Evolutionary conservation across 805 yeast genomes (phyloP), one percentile per base, ranked within the genome.

Genomic region (Lachancea fermentati): DNA sequence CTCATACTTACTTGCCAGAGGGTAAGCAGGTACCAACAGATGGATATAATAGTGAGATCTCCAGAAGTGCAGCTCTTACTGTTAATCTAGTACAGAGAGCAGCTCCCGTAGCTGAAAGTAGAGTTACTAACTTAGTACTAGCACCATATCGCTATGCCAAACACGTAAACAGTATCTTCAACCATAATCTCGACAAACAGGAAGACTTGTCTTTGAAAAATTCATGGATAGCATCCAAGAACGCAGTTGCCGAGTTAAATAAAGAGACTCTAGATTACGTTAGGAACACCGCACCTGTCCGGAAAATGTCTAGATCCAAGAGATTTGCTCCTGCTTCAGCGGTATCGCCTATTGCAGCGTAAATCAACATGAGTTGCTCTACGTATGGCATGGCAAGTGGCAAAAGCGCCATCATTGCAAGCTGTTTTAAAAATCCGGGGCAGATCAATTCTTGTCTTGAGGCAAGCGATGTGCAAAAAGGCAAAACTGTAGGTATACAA

Each of bases 11-110:
- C 47, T 65, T 75, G 28, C 82, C 84, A 14, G 63, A 62, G n/a
- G 63, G 63, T 15, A 62, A 63, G 43, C 52, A 58, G 16, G 71
- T 75, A 4, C 51, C 71, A 9, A 57, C 66, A 9, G 72, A 72
- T 12, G 67, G 64, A 3, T 69, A 60, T 40, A 65, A 78, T 4
- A 79, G 78, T 56, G 89, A 83, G 61, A 43, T 79, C 29, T 65
- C 75, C 34, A 74, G 79, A 57, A 67, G 78, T n/a, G 30, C 68
- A 14, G 60, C 67, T 34, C 59, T 78, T 26, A 39, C 72, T 7
- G 46, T 55, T 26, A 70, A 69, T 45, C 64, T 69, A n/a, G 47
- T 67, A 6, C 48, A 54, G 28, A 63, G 73, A 42, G 57, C 68
- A 2, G 48, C 64, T 15, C 71, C 73, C 11, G 60, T 58, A 4